These are phyloP conservation scores for Camelina laxa DNA, from an alignment of 345 rosid genomes.

Conservation along the genomic window DNA sequence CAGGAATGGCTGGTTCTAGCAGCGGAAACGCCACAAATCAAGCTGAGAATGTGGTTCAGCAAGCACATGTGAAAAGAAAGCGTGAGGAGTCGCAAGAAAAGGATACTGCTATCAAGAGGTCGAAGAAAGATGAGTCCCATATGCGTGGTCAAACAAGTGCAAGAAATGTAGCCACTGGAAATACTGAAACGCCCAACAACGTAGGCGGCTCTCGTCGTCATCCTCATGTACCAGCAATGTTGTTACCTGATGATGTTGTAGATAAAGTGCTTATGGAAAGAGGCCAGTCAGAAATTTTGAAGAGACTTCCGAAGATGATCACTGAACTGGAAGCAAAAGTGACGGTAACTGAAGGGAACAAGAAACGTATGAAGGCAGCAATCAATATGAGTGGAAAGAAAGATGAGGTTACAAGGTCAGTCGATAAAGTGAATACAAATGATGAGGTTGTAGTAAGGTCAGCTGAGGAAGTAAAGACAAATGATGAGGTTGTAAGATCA, in stretches of 20 bases:
- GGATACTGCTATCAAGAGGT: conserved; percentile 52
- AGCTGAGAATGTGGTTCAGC: conserved; percentile 48
- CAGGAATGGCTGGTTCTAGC: conserved; percentile 46
- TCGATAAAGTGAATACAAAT: conserved; percentile 23
- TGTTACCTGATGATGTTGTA: conserved; percentile 48
- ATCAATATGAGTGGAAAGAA: conserved; percentile 35
- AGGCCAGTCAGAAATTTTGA: conserved; percentile 50
- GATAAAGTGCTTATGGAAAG: conserved; percentile 35
- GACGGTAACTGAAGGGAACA: conserved; percentile 43
- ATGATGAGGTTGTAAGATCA: conserved; percentile 9
- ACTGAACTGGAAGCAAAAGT: conserved; percentile 39
- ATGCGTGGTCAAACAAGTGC: conserved; percentile 47
- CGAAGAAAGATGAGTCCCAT: conserved; percentile 47
- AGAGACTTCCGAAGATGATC: conserved; percentile 55
- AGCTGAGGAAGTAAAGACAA: conserved; percentile 42
- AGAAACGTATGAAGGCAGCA: conserved; percentile 37
- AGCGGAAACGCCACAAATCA: conserved; percentile 40
- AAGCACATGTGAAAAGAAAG: conserved; percentile 49
- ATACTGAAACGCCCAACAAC: conserved; percentile 41
- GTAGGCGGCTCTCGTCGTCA: conserved; percentile 41
- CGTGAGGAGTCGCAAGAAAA: conserved; percentile 47
- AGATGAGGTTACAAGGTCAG: conserved; percentile 30
- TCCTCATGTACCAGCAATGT: conserved; percentile 48
- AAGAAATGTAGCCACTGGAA: conserved; percentile 43
- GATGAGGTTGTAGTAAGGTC: conserved; percentile 11